Base-by-base conservation (phyloP, 148 eudicot genomes). In the Simmondsia chinensis region DNA sequence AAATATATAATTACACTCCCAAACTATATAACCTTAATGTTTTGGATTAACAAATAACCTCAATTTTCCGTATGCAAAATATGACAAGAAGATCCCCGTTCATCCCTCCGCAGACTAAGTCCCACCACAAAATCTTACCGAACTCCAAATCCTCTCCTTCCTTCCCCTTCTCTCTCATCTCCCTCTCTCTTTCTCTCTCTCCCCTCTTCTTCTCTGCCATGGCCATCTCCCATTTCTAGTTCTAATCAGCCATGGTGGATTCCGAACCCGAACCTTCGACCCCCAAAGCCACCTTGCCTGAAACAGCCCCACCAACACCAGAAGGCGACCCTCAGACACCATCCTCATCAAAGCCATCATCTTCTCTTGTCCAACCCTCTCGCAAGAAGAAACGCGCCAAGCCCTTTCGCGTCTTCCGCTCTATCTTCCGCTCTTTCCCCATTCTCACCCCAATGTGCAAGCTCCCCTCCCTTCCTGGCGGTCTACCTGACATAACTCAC, bases 361-460 rank as follows among this genome's bases (percentile, higher is more conserved):
- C 46, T 4, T 46, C 80, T 24, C 77, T 83, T 13, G 26, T 69
- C 15, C 67, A 66, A 21, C 80, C 89, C 6, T 52, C 85, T 11
- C 41, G 33, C 52, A 79, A 74, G 65, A 80, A 64, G 46, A 80
- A 61, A 26, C 42, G 60, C 4, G 39, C 66, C 13, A 33, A 24
- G 39, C 63, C 64, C 0, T 46, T 84, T 33, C 68, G 82, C 2
- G 67, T 52, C 26, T 57, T 84, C 23, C 66, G 80, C 2, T 60
- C 68, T n/a, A 79, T 77, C 3, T 67, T 80, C 33, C 61, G 85
- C 0, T 71, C 95, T 6, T 63, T 85, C 36, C 95, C 95, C 23
- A 80, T 84, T 43, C 69, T 80, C 3, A 34, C 80, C 14, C 82
- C 89, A 2, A 48, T 43, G 1, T 74, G 85, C 71, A 64, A 50